phyloP scores from a whole-genome alignment of 768 basidiomycete species.

The Phanerochaete carnosa region DNA sequence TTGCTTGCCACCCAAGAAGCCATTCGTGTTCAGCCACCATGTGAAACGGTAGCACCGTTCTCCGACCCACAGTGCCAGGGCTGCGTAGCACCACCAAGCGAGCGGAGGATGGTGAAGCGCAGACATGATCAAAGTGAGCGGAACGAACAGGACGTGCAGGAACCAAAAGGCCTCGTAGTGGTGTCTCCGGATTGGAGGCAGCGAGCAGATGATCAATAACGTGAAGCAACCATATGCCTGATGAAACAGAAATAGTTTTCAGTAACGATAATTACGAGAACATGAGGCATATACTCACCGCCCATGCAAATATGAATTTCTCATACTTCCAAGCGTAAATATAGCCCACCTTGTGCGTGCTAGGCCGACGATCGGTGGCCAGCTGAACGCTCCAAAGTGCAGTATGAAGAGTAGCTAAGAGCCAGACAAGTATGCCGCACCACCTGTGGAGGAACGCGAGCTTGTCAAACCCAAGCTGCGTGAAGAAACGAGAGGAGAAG shows the following conservation, averaged over 20 bases:
- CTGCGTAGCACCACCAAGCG: slow-evolving; percentile 66
- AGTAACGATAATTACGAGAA: neutral
- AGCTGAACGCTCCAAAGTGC: slow-evolving; percentile 70
- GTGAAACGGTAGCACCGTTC: slow-evolving; percentile 57
- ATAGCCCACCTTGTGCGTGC: slow-evolving; percentile 41
- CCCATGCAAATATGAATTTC: slow-evolving; percentile 63
- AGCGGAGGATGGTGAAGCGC: slow-evolving; percentile 68
- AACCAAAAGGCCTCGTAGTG: slow-evolving; percentile 67
- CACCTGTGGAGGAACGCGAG: slow-evolving; percentile 69
- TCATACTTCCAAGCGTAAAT: slow-evolving; percentile 54
- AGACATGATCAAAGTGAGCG: slow-evolving; percentile 55
- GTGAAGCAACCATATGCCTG: slow-evolving; percentile 59
- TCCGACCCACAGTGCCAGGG: slow-evolving; percentile 57
- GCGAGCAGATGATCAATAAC: slow-evolving; percentile 47
- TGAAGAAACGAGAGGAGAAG: slow-evolving; percentile 58
- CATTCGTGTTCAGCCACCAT: slow-evolving; percentile 60
- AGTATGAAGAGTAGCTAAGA: slow-evolving; percentile 57
- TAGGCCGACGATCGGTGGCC: slow-evolving; percentile 41
- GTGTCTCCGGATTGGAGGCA: slow-evolving; percentile 45
- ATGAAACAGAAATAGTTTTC: neutral
- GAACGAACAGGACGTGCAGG: slow-evolving; percentile 59
- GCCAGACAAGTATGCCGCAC: slow-evolving; percentile 68
- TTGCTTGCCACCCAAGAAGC: slow-evolving; percentile 35
- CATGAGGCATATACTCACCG: slow-evolving; percentile 31
- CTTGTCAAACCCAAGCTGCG: slow-evolving; percentile 73